Base-by-base conservation (phyloP, 176 grass and related monocot species). In the Coix lacrymajobi region DNA sequence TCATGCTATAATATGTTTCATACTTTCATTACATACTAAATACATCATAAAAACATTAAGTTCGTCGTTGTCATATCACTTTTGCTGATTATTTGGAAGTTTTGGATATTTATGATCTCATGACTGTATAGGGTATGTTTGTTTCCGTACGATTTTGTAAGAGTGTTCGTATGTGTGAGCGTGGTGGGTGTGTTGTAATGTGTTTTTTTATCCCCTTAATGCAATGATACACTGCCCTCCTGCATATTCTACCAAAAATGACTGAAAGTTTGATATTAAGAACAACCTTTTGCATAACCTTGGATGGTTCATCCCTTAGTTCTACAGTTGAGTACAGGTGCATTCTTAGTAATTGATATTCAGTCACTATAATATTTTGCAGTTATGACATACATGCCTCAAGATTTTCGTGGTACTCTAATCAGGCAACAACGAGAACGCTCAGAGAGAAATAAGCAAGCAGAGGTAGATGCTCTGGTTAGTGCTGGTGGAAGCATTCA, bases 321-420 rank as follows among this genome's bases (percentile, higher is more conserved):
- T 85, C 20, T 24, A 85, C 32, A 71, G 29, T 66, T 75, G 43
- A 72, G 48, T 67, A 24, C 25, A 64, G 28, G 20, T 71, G 49
- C 66, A 63, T 70, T 69, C 37, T 80, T 67, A 41, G 51, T 66
- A 78, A 78, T 73, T 88, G 75, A 81, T 72, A 37, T 57, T 32
- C 39, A 10, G 71, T 76, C 76, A 54, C 57, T 62, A 83, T 72
- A 79, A 88, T 89, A 87, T 92, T 79, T 71, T 89, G 90, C 86
- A 99, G 93, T 99, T 82, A 96, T 99, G 96, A 99, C 96, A 70
- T 99, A 99, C 78, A 93, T 99, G 96, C 96, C 96, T 73, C 96
- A 99, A 90, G 96, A 99, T 81, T 99, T 99, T 76, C 89, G 96
- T 33, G 96, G 93, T 40, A 85, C 84, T 43, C 79, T 99, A 76